These are phyloP conservation scores for Epichloe aotearoae DNA, from an alignment of 2,329 filamentous ascomycete genomes.

Conservation along the genomic window DNA sequence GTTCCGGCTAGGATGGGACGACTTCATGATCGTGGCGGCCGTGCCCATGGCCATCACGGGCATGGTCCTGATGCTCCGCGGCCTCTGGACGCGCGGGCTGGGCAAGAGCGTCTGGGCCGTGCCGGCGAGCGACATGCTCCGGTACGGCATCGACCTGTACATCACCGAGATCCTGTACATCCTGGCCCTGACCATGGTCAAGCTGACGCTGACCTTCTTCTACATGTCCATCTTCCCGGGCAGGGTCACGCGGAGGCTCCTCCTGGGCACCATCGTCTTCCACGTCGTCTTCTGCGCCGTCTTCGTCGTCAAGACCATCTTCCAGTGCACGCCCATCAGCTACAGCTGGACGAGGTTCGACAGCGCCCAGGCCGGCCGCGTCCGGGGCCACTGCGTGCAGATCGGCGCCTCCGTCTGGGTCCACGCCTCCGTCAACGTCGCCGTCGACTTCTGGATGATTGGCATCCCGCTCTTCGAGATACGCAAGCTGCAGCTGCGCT, in stretches of 20 bases:
- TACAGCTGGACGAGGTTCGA: neutral
- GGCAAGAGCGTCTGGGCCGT: neutral
- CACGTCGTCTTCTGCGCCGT: neutral
- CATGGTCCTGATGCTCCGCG: neutral
- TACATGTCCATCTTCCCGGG: conserved; percentile 5
- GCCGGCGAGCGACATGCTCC: neutral
- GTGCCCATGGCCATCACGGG: neutral
- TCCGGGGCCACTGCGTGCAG: conserved; percentile 1
- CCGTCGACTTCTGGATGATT: conserved; percentile 5
- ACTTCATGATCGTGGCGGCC: neutral
- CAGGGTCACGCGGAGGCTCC: neutral
- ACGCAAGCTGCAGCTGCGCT: conserved; percentile 3
- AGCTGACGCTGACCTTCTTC: conserved; percentile 3
- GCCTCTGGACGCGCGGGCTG: neutral
- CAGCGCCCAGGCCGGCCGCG: no score
- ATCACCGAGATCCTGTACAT: conserved; percentile 3
- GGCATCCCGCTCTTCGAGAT: conserved; percentile 5
- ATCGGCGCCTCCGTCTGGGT: conserved; percentile 3
- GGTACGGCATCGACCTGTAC: neutral
- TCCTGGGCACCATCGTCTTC: conserved; percentile 1
- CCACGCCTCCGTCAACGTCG: conserved; percentile 3
- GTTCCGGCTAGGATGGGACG: neutral
- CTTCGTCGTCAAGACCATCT: neutral
- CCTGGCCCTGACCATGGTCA: conserved; percentile 2
- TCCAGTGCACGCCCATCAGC: conserved; percentile 4